phyloP scores from a whole-genome alignment of 148 eudicot species.

The Euryodendron excelsum region DNA sequence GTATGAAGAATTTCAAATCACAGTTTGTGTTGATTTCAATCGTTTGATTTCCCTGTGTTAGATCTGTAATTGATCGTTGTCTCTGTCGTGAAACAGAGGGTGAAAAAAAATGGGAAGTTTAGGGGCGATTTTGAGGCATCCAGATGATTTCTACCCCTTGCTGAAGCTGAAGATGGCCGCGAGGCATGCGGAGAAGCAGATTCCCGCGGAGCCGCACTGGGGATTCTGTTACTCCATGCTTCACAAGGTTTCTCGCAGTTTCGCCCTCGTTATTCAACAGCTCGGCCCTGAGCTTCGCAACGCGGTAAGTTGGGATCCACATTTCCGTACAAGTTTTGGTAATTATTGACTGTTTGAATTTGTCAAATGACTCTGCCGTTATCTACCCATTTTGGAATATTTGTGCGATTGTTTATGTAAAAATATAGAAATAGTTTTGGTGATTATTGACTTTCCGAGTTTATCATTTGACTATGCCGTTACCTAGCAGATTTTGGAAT shows the following conservation, averaged over 20 bases:
- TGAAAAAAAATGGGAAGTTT: slow-evolving; percentile 61
- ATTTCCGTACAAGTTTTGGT: neutral
- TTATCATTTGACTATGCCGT: too few relatives aligned
- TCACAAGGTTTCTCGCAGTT: slow-evolving; percentile 88
- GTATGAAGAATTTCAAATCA: too few relatives aligned
- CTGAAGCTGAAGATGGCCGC: slow-evolving; percentile 79
- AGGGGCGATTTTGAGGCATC: slow-evolving; percentile 75
- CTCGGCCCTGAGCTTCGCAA: slow-evolving; percentile 79
- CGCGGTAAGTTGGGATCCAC: slow-evolving; percentile 49
- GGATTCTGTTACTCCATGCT: slow-evolving; percentile 90
- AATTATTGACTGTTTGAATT: too few relatives aligned
- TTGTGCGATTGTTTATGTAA: too few relatives aligned
- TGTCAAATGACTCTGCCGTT: too few relatives aligned
- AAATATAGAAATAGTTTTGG: neutral
- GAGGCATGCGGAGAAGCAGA: slow-evolving; percentile 78
- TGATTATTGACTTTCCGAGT: too few relatives aligned
- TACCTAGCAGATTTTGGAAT: too few relatives aligned
- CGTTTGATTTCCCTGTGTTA: too few relatives aligned
- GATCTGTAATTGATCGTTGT: slow-evolving; percentile 4
- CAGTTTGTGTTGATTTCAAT: too few relatives aligned
- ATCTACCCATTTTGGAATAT: too few relatives aligned
- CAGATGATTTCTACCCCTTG: slow-evolving; percentile 81
- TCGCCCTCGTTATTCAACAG: slow-evolving; percentile 88
- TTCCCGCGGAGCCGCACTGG: slow-evolving; percentile 88
- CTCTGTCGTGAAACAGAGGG: neutral